Evolutionary conservation across 2,329 filamentous ascomycete genomes (phyloP), one percentile per base, ranked within the genome.

Genomic region (Colletotrichum cuscutae): DNA sequence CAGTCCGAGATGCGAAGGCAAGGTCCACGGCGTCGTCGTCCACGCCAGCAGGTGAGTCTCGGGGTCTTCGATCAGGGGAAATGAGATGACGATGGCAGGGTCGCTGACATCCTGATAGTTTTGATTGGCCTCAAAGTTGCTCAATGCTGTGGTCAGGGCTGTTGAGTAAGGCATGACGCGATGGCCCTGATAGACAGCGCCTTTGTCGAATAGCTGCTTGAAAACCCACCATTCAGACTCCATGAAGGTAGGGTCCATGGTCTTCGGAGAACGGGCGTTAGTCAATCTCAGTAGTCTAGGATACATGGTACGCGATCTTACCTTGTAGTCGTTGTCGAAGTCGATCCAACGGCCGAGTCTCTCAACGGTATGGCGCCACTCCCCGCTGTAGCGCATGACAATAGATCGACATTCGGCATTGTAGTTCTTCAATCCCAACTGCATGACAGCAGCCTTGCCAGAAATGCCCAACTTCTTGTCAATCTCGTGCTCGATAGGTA

Each of bases 141-240:
- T 95, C 76, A 97, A 52, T 22, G 75, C 69, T 13, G 74, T 76
- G 22, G 75, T 73, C 28, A 72, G 59, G 35, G 73, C 95, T 2
- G 95, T 98, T 35, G 95, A 98, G 83, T 97, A 98, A 13, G 96
- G 96, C 94, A 98, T 97, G 75, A 98, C 95, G 79, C 92, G 91
- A 83, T 97, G 94, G 56, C 95, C 95, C 77, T 95, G 93, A 82
- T 98, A 98, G 68, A 98, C 95, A 74, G 93, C 88, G 69, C 91
- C 94, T 84, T 98, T 97, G 77, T 97, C 94, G 81, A 94, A 97
- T 28, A 98, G 88, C 81, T 96, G 91, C 86, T 97, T 97, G 87
- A 98, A 98, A 22, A 97, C 93, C 95, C 96, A 98, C 96, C 96
- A 98, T 76, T 94, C 91, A 0, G 93, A 93, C 85, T 98, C 96